These are phyloP conservation scores for Yamadazyma oceani DNA, from an alignment of 1,139 yeast genomes.

Conservation along the genomic window DNA sequence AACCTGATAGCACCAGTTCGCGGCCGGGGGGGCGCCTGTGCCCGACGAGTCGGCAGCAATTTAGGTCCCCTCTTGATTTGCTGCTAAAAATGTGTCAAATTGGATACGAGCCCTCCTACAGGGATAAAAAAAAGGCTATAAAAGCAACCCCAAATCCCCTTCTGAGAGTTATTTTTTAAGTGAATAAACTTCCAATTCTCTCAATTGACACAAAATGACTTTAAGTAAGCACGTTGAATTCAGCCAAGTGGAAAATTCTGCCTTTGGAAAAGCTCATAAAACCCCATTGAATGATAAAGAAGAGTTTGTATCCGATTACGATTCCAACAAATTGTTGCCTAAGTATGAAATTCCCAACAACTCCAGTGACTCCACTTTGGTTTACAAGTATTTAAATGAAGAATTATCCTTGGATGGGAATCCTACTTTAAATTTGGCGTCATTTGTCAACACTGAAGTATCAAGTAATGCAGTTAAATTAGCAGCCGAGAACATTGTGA, in stretches of 20 bases:
- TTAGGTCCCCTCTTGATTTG: no score
- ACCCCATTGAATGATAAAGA: conserved; percentile 27
- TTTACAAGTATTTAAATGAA: conserved; percentile 65
- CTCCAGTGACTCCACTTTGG: conserved; percentile 53
- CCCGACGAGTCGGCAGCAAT: no score
- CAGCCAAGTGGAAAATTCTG: conserved; percentile 30
- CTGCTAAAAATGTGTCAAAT: no score
- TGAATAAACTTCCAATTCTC: no score
- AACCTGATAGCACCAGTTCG: no score
- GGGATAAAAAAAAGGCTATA: no score
- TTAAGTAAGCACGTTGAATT: conserved; percentile 40
- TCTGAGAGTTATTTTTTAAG: no score
- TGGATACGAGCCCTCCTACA: no score
- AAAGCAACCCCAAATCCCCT: no score
- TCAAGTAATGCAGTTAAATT: conserved; percentile 48
- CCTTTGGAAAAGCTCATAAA: conserved; percentile 29
- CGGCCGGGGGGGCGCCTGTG: no score
- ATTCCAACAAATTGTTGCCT: conserved; percentile 36
- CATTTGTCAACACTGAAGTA: conserved; percentile 79
- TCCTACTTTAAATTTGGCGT: conserved; percentile 82
- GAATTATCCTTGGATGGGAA: conserved; percentile 82
- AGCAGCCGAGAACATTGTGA: conserved; percentile 69
- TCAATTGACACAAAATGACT: conserved; percentile 27
- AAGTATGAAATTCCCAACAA: conserved; percentile 57
- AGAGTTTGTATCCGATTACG: conserved; percentile 35